phyloP scores from a whole-genome alignment of 352 stramenopile genomes.

The Globisporangium spiculum region DNA sequence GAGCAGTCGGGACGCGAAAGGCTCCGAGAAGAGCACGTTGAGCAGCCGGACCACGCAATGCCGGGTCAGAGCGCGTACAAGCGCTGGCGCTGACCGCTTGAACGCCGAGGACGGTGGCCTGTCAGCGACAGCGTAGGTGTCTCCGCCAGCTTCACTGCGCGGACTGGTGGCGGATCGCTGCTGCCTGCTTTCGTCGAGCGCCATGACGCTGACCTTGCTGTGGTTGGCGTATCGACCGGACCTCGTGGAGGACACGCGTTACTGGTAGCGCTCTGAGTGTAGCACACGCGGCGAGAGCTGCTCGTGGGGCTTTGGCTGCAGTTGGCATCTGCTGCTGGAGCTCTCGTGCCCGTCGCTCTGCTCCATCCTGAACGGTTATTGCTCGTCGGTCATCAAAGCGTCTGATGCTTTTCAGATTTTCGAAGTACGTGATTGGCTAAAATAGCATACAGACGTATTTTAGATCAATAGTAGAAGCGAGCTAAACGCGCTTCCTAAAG shows the following conservation, averaged over 20 bases:
- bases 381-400: no score
- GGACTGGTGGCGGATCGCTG: no score
- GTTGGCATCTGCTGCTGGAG: not conserved
- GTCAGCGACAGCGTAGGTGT: no score
- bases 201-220: not conserved
- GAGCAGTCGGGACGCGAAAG: not conserved
- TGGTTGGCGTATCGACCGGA: not conserved
- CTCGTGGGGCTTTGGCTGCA: not conserved
- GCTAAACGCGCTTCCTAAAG: no score
- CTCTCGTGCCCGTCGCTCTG: not conserved
- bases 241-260: not conserved
- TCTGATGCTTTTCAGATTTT: no score
- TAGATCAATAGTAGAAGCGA: no score
- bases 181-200: not conserved
- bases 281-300: not conserved
- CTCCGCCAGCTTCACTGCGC: not conserved
- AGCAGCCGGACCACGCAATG: conserved; percentile 6
- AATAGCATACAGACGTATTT: no score
- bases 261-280: not conserved
- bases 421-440: no score
- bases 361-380: not conserved
- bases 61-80: not conserved
- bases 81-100: not conserved
- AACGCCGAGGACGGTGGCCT: not conserved
- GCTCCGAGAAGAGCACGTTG: conserved; percentile 6